These are phyloP conservation scores for Colletotrichum sp. DNA, from an alignment of 2,329 filamentous ascomycete genomes.

Conservation along the genomic window DNA sequence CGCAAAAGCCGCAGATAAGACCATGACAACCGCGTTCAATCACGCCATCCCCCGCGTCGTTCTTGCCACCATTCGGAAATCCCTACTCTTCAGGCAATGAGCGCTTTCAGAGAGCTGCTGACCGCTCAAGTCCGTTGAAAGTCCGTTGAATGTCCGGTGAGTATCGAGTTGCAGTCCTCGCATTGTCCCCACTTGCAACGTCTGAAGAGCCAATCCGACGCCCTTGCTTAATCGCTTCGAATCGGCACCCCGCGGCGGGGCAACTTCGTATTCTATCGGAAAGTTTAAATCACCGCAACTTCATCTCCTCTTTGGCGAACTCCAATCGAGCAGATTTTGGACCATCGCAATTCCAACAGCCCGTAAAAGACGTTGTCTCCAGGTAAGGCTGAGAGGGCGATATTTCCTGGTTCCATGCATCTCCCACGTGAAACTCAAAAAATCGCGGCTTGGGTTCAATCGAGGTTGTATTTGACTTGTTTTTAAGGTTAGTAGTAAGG, in stretches of 20 bases:
- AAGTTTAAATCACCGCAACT: not conserved
- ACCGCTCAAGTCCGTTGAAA: not conserved
- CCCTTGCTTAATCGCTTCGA: not conserved
- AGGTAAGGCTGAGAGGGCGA: not conserved
- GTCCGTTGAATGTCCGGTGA: not conserved
- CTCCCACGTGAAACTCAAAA: not conserved
- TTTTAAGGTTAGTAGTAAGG: not conserved
- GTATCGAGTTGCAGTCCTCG: no score
- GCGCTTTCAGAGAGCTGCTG: not conserved
- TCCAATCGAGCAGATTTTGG: not conserved
- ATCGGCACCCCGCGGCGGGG: not conserved
- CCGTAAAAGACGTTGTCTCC: not conserved
- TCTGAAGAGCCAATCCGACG: not conserved
- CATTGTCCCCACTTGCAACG: not conserved
- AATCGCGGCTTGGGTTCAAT: not conserved
- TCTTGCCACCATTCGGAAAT: not conserved
- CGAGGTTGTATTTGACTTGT: not conserved
- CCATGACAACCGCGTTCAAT: not conserved
- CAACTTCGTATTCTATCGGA: not conserved
- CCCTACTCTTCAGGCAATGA: not conserved
- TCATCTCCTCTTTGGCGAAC: not conserved
- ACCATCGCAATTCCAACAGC: not conserved
- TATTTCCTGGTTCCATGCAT: accelerated
- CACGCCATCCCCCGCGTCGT: not conserved
- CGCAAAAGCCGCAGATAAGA: not conserved